Base-by-base conservation (phyloP, 1,284 basidiomycete genomes). In the Ceratorhiza oryzae-sativae region DNA sequence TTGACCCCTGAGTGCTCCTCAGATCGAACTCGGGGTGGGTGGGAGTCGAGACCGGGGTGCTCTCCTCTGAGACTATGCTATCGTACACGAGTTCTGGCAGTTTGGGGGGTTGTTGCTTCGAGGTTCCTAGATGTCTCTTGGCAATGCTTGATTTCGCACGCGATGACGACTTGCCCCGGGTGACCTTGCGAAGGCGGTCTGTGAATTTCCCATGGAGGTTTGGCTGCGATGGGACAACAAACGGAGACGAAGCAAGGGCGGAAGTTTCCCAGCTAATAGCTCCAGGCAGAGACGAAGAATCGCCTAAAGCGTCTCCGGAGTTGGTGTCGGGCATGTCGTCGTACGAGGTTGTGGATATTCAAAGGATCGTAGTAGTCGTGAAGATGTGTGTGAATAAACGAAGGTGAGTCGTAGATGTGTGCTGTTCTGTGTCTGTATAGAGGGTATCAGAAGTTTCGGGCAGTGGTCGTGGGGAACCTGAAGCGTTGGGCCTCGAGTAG, bases 11-110 rank as follows among this genome's bases (percentile, higher is more conserved):
- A 34, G 32, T 32, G 15, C 12, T n/a, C 53, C 32, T 34, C 5
- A 56, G 36, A 20, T 56, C 32, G 27, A 56, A 56, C 32, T 56
- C 53, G 53, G 53, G 32, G 36, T 56, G 53, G 10, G 10, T 36
- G 32, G 53, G 53, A 56, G 53, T 56, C 53, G 53, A 36, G 53
- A 56, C 32, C 4, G 53, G 53, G 10, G 53, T 56, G 18, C 53
- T 56, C n/a, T 56, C 53, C 30, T 56, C 53, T 8, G 53, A 56
- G n/a, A 56, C 27, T 15, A 32, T 56, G 18, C 27, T 56, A 20
- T 56, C 53, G 10, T 56, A 18, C 30, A 56, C 30, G 9, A 56
- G 53, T 15, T 56, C 53, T 12, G 53, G 53, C 12, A 32, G 32
- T 15, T 20, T 30, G 5, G 32, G 27, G 2, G 13, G 53, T n/a